Evolutionary conservation across 129 eudicot species (phyloP).

Genomic region (Centrapalus pauciflorus): DNA sequence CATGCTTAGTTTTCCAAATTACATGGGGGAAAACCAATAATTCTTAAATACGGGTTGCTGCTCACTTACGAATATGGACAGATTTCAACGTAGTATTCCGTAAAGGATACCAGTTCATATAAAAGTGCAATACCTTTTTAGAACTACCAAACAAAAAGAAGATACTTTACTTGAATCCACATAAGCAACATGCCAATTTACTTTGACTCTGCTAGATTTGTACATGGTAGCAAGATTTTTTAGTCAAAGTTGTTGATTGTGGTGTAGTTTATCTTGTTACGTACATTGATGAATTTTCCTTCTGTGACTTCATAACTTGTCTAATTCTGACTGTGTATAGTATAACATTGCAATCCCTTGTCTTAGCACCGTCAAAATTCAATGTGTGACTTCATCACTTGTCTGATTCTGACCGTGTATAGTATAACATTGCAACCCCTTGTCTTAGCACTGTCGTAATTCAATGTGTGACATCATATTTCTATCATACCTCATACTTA

Average conservation of each 20-base stretch:
- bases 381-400: neutral
- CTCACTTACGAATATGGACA: neutral
- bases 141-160: neutral
- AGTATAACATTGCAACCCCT: neutral
- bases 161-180: too few relatives aligned
- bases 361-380: neutral
- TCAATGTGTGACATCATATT: constrained; percentile 1
- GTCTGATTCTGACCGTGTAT: neutral
- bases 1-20: neutral
- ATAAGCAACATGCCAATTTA: neutral
- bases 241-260: neutral
- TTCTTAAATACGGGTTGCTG: neutral
- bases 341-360: neutral
- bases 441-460: neutral
- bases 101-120: neutral
- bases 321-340: neutral
- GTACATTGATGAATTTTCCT: neutral
- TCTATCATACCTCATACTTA: neutral
- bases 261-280: neutral
- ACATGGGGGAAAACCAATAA: neutral
- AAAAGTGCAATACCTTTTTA: too few relatives aligned
- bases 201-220: neutral
- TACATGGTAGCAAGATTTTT: too few relatives aligned
- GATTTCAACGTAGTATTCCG: neutral
- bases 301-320: neutral